These are phyloP conservation scores for Phytopythium delawarense DNA, from an alignment of 352 stramenopile genomes.

Conservation along the genomic window DNA sequence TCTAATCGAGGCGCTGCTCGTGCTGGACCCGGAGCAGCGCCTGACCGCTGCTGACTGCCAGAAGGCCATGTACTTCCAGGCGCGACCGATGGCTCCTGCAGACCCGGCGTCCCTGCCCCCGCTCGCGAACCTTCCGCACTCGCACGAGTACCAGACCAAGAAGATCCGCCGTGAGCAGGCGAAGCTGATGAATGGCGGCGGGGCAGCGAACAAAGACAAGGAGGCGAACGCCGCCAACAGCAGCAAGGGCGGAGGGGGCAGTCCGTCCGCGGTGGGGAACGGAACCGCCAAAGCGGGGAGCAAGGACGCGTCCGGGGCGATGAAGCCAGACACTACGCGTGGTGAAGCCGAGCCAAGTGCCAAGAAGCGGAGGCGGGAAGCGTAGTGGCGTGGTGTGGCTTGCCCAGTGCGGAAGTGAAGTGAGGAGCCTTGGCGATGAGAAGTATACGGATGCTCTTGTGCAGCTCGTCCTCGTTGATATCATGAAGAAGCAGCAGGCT, in stretches of 20 bases:
- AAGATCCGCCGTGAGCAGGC: constrained; percentile 85
- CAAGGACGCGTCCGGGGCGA: not conserved
- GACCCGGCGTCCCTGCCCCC: constrained; percentile 61
- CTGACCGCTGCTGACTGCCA: constrained; percentile 92
- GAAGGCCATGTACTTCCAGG: constrained; percentile 93
- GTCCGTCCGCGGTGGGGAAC: constrained; percentile 14
- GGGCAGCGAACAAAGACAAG: constrained; percentile 35
- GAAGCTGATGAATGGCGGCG: constrained; percentile 55
- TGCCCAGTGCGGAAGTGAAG: constrained; percentile 11
- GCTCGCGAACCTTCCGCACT: constrained; percentile 72
- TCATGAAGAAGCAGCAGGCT: constrained; percentile 27
- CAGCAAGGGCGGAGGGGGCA: constrained; percentile 9
- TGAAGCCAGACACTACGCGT: not conserved
- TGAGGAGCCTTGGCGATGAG: not conserved
- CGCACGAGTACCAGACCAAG: constrained; percentile 88
- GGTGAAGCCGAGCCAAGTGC: constrained; percentile 2
- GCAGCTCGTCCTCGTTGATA: constrained; percentile 4
- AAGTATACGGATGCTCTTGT: not conserved
- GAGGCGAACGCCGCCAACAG: constrained; percentile 17
- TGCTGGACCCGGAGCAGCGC: constrained; percentile 93
- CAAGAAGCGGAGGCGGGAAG: constrained; percentile 5
- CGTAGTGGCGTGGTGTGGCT: not conserved
- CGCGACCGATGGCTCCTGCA: constrained; percentile 51
- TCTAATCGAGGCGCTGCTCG: constrained; percentile 92
- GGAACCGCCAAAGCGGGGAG: constrained; percentile 1